Evolutionary conservation across 768 basidiomycete genomes (phyloP), one percentile per base, ranked within the genome.

Genomic region (Panellus pusillus): DNA sequence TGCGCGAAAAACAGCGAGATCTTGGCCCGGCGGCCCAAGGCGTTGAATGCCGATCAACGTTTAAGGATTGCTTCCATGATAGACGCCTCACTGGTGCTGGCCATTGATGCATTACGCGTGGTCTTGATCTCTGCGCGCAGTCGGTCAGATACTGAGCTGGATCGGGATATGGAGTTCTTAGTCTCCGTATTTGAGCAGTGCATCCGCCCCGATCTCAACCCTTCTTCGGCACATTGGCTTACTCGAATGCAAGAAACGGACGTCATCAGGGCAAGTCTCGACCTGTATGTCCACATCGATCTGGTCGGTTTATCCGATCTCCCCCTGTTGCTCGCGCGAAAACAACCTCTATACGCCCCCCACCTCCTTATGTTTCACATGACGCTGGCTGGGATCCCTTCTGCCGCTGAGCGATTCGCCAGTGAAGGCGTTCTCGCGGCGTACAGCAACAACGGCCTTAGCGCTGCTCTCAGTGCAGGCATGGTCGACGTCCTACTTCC

Each of bases 291-390:
- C 27, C 79, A 80, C 51, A 79, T 81, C 28, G 87, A 93, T 61
- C 71, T 93, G 5, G 79, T 80, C 29, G 90, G 90, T 13, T 66
- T 86, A 13, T 83, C 87, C 12, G 86, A 91, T 58, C 67, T 89
- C 1, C 73, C 82, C 2, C 70, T 86, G 11, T 77, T 90, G 15
- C 74, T 87, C 18, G 64, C 79, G 1, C 80, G 82, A 41, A 86
- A 84, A 50, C 77, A 82, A 64, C 81, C 89, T 12, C 70, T 89
- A 24, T 92, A 92, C 63, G 77, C 87, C 0, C 83, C 88, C 0
- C 87, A 91, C 61, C 74, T 96, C 52, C 81, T 97, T 49, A 74
- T 87, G 28, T 91, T 97, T 73, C 93, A 96, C 64, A 87, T 93
- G 75, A 82, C 90, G 1, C 71, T 97, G 17, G 91, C 89, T 14